These are phyloP conservation scores for Kodamaea derodonti DNA, from an alignment of 1,139 yeast species.

Conservation along the genomic window DNA sequence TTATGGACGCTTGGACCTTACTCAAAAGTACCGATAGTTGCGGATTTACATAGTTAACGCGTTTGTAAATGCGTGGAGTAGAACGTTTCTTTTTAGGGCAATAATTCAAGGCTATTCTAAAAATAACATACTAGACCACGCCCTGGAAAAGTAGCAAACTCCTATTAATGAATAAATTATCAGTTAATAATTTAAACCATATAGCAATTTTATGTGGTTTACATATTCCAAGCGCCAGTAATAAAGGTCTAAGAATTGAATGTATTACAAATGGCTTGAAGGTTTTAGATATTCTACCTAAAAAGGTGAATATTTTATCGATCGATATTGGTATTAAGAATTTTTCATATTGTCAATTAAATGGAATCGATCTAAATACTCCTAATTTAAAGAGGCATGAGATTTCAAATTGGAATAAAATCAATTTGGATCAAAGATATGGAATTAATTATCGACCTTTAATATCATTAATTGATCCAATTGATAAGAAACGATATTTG, in stretches of 20 bases:
- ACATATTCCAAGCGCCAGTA: conserved; percentile 21
- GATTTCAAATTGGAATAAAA: conserved; percentile 27
- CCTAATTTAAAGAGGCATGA: conserved; percentile 7
- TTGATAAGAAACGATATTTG: conserved; percentile 25
- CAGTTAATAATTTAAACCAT: conserved; percentile 19
- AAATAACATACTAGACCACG: too few species aligned
- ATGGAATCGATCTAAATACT: conserved; percentile 10
- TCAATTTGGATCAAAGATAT: conserved; percentile 21
- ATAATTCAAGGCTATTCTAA: too few species aligned
- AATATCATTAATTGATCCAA: conserved; percentile 13
- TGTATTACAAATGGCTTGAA: conserved; percentile 20
- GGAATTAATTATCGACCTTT: conserved; percentile 14
- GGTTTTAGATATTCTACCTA: conserved; percentile 10
- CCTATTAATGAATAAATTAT: conserved; percentile 3
- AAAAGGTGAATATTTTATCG: conserved; percentile 20
- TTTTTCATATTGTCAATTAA: conserved; percentile 34
- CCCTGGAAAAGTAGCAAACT: too few species aligned
- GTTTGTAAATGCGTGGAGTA: too few species aligned
- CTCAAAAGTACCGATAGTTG: too few species aligned
- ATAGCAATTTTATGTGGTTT: conserved; percentile 35
- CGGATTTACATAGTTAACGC: too few species aligned
- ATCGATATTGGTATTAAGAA: conserved; percentile 43
- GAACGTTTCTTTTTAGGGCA: too few species aligned
- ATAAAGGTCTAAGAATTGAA: conserved; percentile 25
- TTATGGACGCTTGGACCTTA: too few species aligned